Base-by-base conservation (phyloP, 495 filamentous ascomycete species). In the Emericellopsis terricola region DNA sequence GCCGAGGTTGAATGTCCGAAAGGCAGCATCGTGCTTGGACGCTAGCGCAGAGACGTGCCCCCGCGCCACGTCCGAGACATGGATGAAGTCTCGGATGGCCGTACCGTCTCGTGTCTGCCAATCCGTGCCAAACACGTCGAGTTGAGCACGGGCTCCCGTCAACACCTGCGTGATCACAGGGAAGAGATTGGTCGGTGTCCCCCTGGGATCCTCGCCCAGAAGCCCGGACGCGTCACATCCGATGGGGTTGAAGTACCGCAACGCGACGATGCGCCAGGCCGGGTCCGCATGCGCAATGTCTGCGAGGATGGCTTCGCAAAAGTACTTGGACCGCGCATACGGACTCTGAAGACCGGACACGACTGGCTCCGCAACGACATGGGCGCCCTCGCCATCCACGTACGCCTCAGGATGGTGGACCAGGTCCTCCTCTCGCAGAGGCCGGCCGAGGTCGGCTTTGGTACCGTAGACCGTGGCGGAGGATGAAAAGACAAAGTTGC, bases 1-100 rank as follows among this genome's bases (percentile, higher is more conserved):
- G 8, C 65, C 66, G 24, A 71, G 45, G 24, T 71, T 71, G 46
- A 64, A 69, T 4, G 62, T 53, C 7, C 63, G 56, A 49, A 68
- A 68, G 32, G 62, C 60, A 18, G 60, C 57, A 8, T 28, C 37
- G 27, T 28, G 15, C 52, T 41, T 52, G 38, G 31, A 44, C 48
- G 17, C 34, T 15, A 71, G 56, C 1, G 73, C 73, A 20, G 70
- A 64, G 38, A 78, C 64, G 46, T 78, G 73, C 9, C 73, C 73
- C 31, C 64, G 53, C 24, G 73, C 77, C 14, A 82, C 60, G 48
- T 82, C 77, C n/a, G 56, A 49, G 21, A 64, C 60, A 38, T 64
- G 60, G 36, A 75, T 76, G 57, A 76, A 81, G 51, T 81, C 77
- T 30, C 77, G 70, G 44, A 81, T 76, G 38, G 79, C 78, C 19